A percentile compares a stretch with the other conserved stretches of the same genome.
Evolutionary conservation across 352 stramenopile genomes (phyloP).

Genomic region (Pythium coloratum): DNA sequence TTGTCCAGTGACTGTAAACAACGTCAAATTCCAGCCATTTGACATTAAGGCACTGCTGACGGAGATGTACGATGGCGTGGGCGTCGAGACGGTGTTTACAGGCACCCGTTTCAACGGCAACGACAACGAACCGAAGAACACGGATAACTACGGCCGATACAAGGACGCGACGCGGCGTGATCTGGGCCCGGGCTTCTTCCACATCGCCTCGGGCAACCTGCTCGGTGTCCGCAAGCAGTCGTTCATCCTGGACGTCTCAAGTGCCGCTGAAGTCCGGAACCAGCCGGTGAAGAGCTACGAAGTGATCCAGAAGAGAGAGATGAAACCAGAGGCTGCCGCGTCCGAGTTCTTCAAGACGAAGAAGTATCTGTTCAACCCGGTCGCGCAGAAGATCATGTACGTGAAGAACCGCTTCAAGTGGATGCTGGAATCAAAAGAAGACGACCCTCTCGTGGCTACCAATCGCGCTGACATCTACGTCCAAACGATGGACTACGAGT

Average conservation of each 20-base stretch:
- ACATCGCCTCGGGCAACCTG: slow-evolving; percentile 36
- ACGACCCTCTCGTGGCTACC: slow-evolving; percentile 10
- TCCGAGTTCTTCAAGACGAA: slow-evolving; percentile 6
- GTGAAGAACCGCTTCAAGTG: slow-evolving; percentile 17
- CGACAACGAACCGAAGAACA: slow-evolving; percentile 14
- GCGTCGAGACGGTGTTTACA: slow-evolving; percentile 13
- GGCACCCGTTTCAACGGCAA: slow-evolving; percentile 22
- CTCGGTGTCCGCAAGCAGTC: slow-evolving; percentile 35
- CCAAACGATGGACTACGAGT: slow-evolving; percentile 13
- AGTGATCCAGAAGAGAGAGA: not conserved
- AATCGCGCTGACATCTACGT: slow-evolving; percentile 1
- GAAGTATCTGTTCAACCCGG: slow-evolving; percentile 15
- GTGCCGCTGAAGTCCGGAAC: slow-evolving; percentile 52
- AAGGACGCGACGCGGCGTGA: slow-evolving; percentile 35
- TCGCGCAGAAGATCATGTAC: slow-evolving; percentile 21
- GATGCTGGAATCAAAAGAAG: slow-evolving; percentile 14
- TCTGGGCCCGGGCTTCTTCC: slow-evolving; percentile 43
- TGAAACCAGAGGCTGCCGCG: slow-evolving; percentile 8
- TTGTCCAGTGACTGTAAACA: slow-evolving; percentile 16
- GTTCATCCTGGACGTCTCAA: slow-evolving; percentile 45
- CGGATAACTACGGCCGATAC: slow-evolving; percentile 23
- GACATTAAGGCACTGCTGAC: slow-evolving; percentile 30
- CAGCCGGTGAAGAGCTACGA: slow-evolving; percentile 49
- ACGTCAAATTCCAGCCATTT: slow-evolving; percentile 26
- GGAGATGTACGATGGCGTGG: slow-evolving; percentile 24